Percentiles rank a stretch among this genome's conserved stretches.
These are phyloP conservation scores for Diaporthe capsici DNA, from an alignment of 2,329 filamentous ascomycete species.

Conservation along the genomic window DNA sequence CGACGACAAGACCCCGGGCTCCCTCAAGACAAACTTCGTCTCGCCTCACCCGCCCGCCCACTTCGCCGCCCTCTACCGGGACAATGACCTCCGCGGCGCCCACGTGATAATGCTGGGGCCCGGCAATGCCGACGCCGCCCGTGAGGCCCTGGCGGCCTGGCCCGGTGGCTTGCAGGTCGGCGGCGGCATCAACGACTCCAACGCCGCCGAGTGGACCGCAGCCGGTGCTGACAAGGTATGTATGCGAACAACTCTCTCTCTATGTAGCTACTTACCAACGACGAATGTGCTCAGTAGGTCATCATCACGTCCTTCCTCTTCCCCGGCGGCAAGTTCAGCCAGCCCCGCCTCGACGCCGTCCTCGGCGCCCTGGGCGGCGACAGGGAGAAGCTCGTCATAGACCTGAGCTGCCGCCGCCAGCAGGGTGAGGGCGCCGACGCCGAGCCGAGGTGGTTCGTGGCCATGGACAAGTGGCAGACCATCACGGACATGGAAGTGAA, in stretches of 20 bases:
- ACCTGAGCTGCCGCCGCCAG: conserved; percentile 88
- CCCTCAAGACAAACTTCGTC: conserved; percentile 92
- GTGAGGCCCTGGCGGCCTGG: conserved; percentile 84
- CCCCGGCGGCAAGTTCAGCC: conserved; percentile 84
- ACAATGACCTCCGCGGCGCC: conserved; percentile 80
- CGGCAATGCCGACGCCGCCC: conserved; percentile 85
- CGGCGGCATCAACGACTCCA: conserved; percentile 90
- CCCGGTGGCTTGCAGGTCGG: conserved; percentile 87
- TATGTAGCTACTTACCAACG: not conserved
- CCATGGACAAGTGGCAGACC: conserved; percentile 99
- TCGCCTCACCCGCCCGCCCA: conserved; percentile 85
- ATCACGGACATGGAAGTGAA: conserved; percentile 97
- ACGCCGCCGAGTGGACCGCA: conserved; percentile 89
- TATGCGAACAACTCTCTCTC: no score
- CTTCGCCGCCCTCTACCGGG: conserved; percentile 86
- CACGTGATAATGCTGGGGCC: conserved; percentile 98
- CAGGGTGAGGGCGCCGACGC: conserved; percentile 65
- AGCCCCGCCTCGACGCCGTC: conserved; percentile 80
- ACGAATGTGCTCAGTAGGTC: conserved; percentile 71
- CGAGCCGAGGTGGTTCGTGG: conserved; percentile 82
- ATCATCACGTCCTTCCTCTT: conserved; percentile 98
- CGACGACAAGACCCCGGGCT: conserved; percentile 69
- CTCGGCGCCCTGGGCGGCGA: conserved; percentile 80
- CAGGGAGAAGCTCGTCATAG: conserved; percentile 88
- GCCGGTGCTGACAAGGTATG: conserved; percentile 88